A percentile compares a stretch with the other conserved stretches of the same genome.
These are phyloP conservation scores for Bauhinia variegata DNA, from an alignment of 306 rosid species.

Conservation along the genomic window DNA sequence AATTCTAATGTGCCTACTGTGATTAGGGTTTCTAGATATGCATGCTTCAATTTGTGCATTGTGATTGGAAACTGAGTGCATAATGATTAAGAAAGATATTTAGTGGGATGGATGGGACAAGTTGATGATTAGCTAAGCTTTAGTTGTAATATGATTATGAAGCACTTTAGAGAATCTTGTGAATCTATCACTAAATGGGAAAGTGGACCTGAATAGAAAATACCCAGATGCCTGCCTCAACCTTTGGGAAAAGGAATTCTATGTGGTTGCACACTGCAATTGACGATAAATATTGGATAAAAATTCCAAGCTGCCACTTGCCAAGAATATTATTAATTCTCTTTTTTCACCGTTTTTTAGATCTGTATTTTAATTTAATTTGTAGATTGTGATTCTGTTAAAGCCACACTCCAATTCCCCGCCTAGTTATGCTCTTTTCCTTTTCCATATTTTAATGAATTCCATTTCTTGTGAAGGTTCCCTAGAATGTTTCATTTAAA, in stretches of 20 bases:
- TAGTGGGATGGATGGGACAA: constrained; percentile 16
- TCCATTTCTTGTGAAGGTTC: too few relatives aligned
- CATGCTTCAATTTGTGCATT: too few relatives aligned
- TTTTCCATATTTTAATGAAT: neutral
- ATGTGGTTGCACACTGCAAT: too few relatives aligned
- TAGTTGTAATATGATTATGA: neutral
- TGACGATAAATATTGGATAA: too few relatives aligned
- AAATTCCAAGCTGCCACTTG: neutral
- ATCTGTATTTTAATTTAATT: too few relatives aligned
- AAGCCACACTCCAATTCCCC: constrained; percentile 13
- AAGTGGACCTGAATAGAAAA: neutral
- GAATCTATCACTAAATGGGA: constrained; percentile 8
- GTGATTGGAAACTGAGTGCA: constrained; percentile 4
- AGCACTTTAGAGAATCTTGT: constrained; percentile 5
- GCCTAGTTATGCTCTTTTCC: neutral
- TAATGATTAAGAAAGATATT: neutral
- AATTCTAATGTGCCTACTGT: too few relatives aligned
- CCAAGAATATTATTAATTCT: neutral
- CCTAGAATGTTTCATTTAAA: too few relatives aligned
- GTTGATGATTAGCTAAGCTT: constrained; percentile 1
- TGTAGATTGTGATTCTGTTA: constrained; percentile 5
- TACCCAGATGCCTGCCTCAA: neutral
- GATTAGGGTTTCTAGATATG: too few relatives aligned
- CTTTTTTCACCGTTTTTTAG: neutral
- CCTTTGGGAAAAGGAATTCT: constrained; percentile 10